Percentiles rank a stretch among this genome's conserved stretches.
These are phyloP conservation scores for Cynara cardunculus DNA, from an alignment of 129 eudicot genomes.

Conservation along the genomic window DNA sequence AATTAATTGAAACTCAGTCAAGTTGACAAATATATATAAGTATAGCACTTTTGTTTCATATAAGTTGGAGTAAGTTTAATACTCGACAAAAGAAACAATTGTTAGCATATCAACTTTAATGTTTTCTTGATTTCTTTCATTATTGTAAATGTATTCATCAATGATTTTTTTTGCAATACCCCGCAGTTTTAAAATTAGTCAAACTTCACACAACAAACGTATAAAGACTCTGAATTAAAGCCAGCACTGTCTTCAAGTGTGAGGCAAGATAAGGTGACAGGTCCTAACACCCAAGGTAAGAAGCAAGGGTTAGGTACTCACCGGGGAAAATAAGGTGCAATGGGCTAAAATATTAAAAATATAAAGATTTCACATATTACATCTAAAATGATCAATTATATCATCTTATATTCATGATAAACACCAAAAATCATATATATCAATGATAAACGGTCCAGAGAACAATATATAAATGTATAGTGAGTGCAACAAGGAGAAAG, in stretches of 20 bases:
- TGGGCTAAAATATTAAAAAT: neutral
- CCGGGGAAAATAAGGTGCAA: neutral
- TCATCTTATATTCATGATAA: neutral
- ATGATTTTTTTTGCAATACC: neutral
- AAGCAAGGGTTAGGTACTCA: neutral
- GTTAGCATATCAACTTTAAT: neutral
- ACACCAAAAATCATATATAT: neutral
- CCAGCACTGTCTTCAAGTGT: neutral
- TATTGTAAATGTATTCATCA: neutral
- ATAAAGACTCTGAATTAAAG: neutral
- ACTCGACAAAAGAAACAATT: neutral
- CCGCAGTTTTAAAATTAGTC: neutral
- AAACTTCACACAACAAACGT: neutral
- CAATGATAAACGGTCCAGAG: neutral
- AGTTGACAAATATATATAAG: neutral
- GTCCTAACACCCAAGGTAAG: neutral
- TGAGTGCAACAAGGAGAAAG: neutral
- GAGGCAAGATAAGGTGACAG: neutral
- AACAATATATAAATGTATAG: neutral
- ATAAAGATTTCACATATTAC: neutral
- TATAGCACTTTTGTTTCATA: neutral
- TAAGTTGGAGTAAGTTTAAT: neutral
- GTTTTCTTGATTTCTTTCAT: neutral
- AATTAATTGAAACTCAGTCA: neutral
- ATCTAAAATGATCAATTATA: neutral